Conservation (phyloP, 345 rosid species). For the Eucalyptus regnans region DNA sequence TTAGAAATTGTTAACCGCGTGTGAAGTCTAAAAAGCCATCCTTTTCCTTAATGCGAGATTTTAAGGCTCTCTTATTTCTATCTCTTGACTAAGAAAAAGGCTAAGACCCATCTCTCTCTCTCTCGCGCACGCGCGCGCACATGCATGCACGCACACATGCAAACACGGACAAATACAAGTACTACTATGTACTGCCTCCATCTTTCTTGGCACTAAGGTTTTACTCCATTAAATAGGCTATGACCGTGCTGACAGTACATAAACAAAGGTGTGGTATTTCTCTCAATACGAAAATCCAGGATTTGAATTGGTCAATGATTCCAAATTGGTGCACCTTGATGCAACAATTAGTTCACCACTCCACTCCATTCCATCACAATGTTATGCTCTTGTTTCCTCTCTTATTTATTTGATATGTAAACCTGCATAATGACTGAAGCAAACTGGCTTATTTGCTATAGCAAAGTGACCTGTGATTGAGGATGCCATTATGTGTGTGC, state of each 20-base stretch:
- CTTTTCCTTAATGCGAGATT: background rate
- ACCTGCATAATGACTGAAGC: background rate
- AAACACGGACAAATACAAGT: background rate
- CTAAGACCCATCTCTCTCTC: no score
- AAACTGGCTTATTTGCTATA: background rate
- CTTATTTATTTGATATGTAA: background rate
- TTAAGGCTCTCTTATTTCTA: background rate
- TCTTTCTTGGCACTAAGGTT: background rate
- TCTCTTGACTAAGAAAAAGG: background rate
- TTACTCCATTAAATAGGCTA: background rate
- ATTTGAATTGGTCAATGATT: background rate
- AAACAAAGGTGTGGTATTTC: background rate
- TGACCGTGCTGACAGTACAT: background rate
- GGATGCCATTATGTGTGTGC: background rate
- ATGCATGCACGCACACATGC: accelerated
- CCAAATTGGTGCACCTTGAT: background rate
- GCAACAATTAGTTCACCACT: background rate
- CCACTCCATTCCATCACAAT: background rate
- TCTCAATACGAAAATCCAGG: background rate
- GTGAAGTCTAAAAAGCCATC: background rate
- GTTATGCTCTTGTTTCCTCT: accelerated
- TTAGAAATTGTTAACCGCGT: background rate
- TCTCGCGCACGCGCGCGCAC: no score
- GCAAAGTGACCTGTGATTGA: background rate
- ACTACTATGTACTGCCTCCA: background rate